phyloP scores from a whole-genome alignment of 805 yeast species.

The Starmerella potacharoeniae region DNA sequence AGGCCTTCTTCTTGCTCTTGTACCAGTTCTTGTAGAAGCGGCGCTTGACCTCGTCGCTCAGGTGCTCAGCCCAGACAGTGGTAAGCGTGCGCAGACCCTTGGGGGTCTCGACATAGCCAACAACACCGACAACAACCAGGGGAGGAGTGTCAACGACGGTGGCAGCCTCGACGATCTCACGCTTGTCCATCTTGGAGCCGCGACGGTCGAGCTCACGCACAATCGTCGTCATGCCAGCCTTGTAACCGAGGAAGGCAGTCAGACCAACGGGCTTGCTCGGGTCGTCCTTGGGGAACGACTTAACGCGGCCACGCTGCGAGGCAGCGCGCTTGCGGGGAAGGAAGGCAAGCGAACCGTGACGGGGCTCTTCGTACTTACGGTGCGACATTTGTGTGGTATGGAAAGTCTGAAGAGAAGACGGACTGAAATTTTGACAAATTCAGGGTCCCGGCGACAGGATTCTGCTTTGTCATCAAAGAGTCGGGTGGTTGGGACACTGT shows the following conservation, averaged over 20 bases:
- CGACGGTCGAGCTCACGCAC: slow-evolving; percentile 99
- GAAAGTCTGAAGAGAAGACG: not conserved
- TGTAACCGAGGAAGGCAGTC: slow-evolving; percentile 99
- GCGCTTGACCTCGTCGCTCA: slow-evolving; percentile 98
- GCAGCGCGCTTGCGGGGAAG: slow-evolving; percentile 99
- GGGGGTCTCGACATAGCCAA: slow-evolving; percentile 99
- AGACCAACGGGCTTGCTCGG: slow-evolving; percentile 94
- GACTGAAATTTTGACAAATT: slow-evolving; percentile 1
- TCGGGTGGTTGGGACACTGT: not conserved
- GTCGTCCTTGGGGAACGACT: slow-evolving; percentile 99
- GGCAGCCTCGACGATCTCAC: slow-evolving; percentile 99
- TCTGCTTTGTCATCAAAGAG: not conserved
- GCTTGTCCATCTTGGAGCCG: slow-evolving; percentile 99
- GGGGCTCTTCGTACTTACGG: slow-evolving; percentile 99
- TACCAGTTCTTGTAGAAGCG: slow-evolving; percentile 99
- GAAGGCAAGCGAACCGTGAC: slow-evolving; percentile 99
- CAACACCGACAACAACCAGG: slow-evolving; percentile 98
- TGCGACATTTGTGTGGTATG: slow-evolving; percentile 64
- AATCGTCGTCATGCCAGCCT: slow-evolving; percentile 99
- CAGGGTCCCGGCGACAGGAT: not conserved
- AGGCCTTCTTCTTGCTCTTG: slow-evolving; percentile 99
- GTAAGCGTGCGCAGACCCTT: slow-evolving; percentile 99
- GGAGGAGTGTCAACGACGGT: slow-evolving; percentile 99
- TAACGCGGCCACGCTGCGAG: slow-evolving; percentile 96
- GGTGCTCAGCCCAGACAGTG: slow-evolving; percentile 99